Evolutionary conservation across 2,329 filamentous ascomycete genomes (phyloP), one percentile per base, ranked within the genome.

Genomic region (Nemania sp.): DNA sequence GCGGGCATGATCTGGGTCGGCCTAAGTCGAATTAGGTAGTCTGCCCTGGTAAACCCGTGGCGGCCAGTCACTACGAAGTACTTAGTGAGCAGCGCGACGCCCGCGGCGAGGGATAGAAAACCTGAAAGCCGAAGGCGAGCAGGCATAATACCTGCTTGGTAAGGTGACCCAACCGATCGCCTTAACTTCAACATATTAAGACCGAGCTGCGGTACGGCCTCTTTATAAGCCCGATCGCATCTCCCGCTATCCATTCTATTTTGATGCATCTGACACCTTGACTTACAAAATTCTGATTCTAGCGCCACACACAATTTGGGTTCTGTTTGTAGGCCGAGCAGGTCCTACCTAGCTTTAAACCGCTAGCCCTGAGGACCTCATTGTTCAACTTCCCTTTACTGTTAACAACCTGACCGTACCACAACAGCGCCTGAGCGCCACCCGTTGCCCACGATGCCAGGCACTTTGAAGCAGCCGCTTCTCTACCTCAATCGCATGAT

Each of bases 401-500:
- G 28, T 22, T 15, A 12, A n/a, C 6, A 12, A 17, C 12, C 24
- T 15, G 12, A 37, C n/a, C 40, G 15, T 26, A 33, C n/a, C 5
- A 17, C 26, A 31, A 17, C 28, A 28, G 42, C 34, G 45, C 37
- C 30, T 11, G 20, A 26, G 52, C 37, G 46, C 39, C 12, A 19
- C 49, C n/a, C 23, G 11, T 15, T 31, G 22, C 34, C 12, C 54
- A 65, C 39, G 44, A 73, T 72, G 71, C 65, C 70, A 51, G 62
- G 63, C 48, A 58, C 54, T 22, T 53, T 74, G 30, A 75, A 70
- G 59, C 68, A 71, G 59, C 71, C 72, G 19, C 60, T 75, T 22
- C 61, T 75, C 50, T 66, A 68, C 17, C 66, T 75, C 12, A 75
- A 74, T 57, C 67, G 72, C 36, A 57, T 73, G 14, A 61, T 74